These are phyloP conservation scores for Pichia scutulata DNA, from an alignment of 805 yeast genomes.

Conservation along the genomic window DNA sequence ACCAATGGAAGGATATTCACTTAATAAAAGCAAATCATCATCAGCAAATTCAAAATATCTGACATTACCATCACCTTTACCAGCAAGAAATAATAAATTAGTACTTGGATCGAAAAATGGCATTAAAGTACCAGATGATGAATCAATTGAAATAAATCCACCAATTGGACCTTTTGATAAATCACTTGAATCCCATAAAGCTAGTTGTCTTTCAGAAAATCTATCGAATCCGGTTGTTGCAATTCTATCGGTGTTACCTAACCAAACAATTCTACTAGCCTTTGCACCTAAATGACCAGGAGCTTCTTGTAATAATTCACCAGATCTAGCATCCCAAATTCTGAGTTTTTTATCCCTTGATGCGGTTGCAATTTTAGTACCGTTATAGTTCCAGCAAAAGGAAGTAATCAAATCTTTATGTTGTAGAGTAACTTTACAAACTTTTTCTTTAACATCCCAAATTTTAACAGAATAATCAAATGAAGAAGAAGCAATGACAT, in stretches of 20 bases:
- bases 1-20: slow-evolving; percentile 83
- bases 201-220: slow-evolving; percentile 90
- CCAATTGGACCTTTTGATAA: slow-evolving; percentile 79
- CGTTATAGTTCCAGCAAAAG: slow-evolving; percentile 85
- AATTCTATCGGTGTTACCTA: slow-evolving; percentile 77
- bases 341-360: slow-evolving; percentile 86
- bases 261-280: slow-evolving; percentile 80
- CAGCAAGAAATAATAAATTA: slow-evolving; percentile 78
- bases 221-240: slow-evolving; percentile 93
- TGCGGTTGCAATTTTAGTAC: slow-evolving; percentile 78
- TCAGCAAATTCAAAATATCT: slow-evolving; percentile 86
- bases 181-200: slow-evolving; percentile 80
- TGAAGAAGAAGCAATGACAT: slow-evolving; percentile 84
- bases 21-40: slow-evolving; percentile 73
- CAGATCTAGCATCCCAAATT: slow-evolving; percentile 83
- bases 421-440: slow-evolving; percentile 60
- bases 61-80: slow-evolving; percentile 97
- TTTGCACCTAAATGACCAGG: slow-evolving; percentile 92
- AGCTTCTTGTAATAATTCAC: slow-evolving; percentile 72
- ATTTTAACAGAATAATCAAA: slow-evolving; percentile 85
- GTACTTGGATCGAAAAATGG: slow-evolving; percentile 84
- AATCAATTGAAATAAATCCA: slow-evolving; percentile 79
- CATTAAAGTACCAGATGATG: slow-evolving; percentile 88
- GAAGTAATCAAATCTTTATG: slow-evolving; percentile 93
- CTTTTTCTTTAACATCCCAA: slow-evolving; percentile 80